Conservation (phyloP, 73 alveolate species). For the Stentor coeruleus region DNA sequence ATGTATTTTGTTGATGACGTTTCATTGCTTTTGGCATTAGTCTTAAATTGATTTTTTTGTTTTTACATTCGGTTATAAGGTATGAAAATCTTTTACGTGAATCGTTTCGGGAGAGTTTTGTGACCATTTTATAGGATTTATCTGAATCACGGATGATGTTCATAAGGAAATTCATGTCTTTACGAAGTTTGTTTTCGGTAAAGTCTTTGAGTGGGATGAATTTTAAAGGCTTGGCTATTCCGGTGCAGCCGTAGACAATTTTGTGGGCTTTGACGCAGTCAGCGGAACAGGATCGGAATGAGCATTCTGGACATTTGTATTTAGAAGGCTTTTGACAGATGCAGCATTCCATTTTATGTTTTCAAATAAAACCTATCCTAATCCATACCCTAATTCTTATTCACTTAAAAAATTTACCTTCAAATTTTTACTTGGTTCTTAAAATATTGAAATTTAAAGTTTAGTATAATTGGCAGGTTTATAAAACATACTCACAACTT, state of each 20-base stretch:
- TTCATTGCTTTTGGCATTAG: slow-evolving; percentile 22
- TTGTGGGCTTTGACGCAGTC: slow-evolving; percentile 2
- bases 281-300: not conserved
- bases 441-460: too few species aligned
- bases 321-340: slow-evolving; percentile 17
- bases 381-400: too few species aligned
- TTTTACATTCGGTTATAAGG: not conserved
- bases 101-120: slow-evolving; percentile 9
- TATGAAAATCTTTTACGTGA: not conserved
- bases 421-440: too few species aligned
- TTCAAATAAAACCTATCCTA: not conserved
- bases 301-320: slow-evolving; percentile 22
- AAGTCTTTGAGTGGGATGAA: not conserved
- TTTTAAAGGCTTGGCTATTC: not conserved
- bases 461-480: too few species aligned
- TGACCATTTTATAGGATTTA: not conserved
- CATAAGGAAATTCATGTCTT: not conserved
- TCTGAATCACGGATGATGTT: not conserved
- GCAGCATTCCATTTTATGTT: not conserved
- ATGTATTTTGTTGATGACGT: not conserved
- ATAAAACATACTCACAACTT: too few species aligned
- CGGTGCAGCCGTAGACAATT: not conserved
- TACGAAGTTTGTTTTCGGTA: not conserved
- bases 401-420: too few species aligned
- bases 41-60: not conserved